These are phyloP conservation scores for Vanrija sp. DNA, from an alignment of 1,284 basidiomycete species.

Conservation along the genomic window DNA sequence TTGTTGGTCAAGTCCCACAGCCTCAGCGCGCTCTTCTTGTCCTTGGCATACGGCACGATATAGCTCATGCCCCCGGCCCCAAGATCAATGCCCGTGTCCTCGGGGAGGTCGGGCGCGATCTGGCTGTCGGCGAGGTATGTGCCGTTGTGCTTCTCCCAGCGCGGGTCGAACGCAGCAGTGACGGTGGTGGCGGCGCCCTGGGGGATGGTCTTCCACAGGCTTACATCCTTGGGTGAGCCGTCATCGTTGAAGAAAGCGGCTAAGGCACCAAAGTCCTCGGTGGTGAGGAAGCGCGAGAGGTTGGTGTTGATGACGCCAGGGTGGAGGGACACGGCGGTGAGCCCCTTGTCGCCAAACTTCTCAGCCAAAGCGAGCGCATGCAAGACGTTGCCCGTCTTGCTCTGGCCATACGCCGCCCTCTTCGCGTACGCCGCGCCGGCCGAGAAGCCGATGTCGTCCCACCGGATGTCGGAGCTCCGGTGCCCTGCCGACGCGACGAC, in stretches of 20 bases:
- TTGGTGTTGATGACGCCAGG: slow-evolving; percentile 11
- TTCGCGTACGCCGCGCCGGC: slow-evolving; percentile 12
- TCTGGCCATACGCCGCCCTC: slow-evolving; percentile 14
- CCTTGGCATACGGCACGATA: not conserved
- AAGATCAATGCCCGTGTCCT: not conserved
- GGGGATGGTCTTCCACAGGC: slow-evolving; percentile 3
- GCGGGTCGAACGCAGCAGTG: slow-evolving; percentile 9
- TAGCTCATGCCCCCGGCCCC: not conserved
- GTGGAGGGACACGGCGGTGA: slow-evolving; percentile 11
- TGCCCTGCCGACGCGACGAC: slow-evolving; percentile 12
- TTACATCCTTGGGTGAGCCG: not conserved
- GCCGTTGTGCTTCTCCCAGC: slow-evolving; percentile 1
- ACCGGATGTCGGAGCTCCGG: slow-evolving; percentile 6
- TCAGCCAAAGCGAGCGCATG: slow-evolving; percentile 7
- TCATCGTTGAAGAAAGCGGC: slow-evolving; percentile 1
- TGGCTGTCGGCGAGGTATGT: slow-evolving; percentile 8
- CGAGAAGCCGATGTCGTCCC: slow-evolving; percentile 13
- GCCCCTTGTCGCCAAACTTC: slow-evolving; percentile 9
- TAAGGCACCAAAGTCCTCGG: slow-evolving; percentile 1
- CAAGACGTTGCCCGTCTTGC: slow-evolving; percentile 18
- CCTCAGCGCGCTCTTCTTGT: not conserved
- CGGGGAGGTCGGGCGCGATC: not conserved
- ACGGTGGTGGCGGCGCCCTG: slow-evolving; percentile 11
- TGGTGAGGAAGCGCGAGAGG: not conserved
- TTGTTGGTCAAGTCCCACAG: slow-evolving; percentile 6